A percentile compares a stretch with the other conserved stretches of the same genome.
phyloP scores from a whole-genome alignment of 129 eudicot species.

The Arctium lappa region DNA sequence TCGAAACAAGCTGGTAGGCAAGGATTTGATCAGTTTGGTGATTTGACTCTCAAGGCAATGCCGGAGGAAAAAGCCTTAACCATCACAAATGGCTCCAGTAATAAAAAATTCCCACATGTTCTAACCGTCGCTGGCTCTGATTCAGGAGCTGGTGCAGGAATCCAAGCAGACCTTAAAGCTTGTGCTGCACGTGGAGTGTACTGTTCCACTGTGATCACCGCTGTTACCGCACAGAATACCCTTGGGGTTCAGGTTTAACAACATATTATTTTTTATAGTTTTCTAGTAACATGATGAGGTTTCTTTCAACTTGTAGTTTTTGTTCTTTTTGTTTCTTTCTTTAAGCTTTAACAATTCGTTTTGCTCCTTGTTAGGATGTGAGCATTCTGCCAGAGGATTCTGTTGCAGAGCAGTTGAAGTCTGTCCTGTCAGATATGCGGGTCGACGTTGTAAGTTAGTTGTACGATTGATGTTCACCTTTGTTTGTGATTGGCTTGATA shows the following conservation, averaged over 20 bases:
- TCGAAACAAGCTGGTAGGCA: constrained; percentile 26
- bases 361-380: constrained; percentile 53
- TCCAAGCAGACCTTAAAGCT: constrained; percentile 91
- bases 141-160: constrained; percentile 98
- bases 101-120: constrained; percentile 60
- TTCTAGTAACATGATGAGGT: neutral
- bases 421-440: constrained; percentile 91
- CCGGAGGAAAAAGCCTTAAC: constrained; percentile 32
- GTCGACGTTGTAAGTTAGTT: constrained; percentile 78
- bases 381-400: constrained; percentile 60
- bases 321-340: neutral
- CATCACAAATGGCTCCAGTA: constrained; percentile 21
- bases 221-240: constrained; percentile 96
- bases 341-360: neutral
- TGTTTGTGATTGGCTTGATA: neutral
- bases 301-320: neutral
- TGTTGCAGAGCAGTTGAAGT: constrained; percentile 71
- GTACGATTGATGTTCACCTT: constrained; percentile 4
- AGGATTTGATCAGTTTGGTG: constrained; percentile 24
- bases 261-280: neutral
- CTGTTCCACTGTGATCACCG: constrained; percentile 91
- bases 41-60: constrained; percentile 47
- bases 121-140: constrained; percentile 96
- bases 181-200: constrained; percentile 92
- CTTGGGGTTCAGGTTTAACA: constrained; percentile 82